Conservation (phyloP, 495 filamentous ascomycete genomes). For the Tuber magnatum region DNA sequence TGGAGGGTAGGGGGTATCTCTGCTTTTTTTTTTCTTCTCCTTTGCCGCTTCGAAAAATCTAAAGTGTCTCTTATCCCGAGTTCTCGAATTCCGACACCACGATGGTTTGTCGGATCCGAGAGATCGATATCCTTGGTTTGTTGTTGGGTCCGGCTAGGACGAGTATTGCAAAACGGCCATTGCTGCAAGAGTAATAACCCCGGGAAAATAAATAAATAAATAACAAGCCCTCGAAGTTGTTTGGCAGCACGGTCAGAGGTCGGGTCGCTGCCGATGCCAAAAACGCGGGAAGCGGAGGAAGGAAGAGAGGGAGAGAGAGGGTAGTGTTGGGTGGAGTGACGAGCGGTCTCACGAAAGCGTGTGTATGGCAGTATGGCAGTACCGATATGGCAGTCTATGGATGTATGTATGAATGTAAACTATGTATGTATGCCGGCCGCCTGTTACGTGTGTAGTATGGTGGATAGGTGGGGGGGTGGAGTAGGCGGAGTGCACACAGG, state of each 20-base stretch:
- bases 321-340: conserved; percentile 31
- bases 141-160: conserved; percentile 35
- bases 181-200: conserved; percentile 35
- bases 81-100: background rate
- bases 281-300: conserved; percentile 25
- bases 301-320: conserved; percentile 14
- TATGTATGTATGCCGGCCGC: conserved; percentile 16
- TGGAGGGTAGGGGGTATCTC: conserved; percentile 2
- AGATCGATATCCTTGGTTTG: conserved; percentile 22
- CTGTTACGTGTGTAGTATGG: conserved; percentile 18
- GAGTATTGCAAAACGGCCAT: conserved; percentile 35
- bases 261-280: conserved; percentile 15
- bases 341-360: conserved; percentile 28
- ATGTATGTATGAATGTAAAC: conserved; percentile 19
- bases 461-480: conserved; percentile 11
- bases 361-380: conserved; percentile 20
- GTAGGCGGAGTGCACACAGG: conserved; percentile 24
- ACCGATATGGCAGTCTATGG: conserved; percentile 19
- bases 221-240: conserved; percentile 33
- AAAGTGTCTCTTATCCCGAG: background rate
- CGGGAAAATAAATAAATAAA: conserved; percentile 21
- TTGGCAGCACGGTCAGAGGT: conserved; percentile 24
- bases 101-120: conserved; percentile 21
- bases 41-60: background rate
- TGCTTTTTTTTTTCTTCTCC: background rate